phyloP scores from a whole-genome alignment of 306 rosid genomes.

The Luffa acutangula region DNA sequence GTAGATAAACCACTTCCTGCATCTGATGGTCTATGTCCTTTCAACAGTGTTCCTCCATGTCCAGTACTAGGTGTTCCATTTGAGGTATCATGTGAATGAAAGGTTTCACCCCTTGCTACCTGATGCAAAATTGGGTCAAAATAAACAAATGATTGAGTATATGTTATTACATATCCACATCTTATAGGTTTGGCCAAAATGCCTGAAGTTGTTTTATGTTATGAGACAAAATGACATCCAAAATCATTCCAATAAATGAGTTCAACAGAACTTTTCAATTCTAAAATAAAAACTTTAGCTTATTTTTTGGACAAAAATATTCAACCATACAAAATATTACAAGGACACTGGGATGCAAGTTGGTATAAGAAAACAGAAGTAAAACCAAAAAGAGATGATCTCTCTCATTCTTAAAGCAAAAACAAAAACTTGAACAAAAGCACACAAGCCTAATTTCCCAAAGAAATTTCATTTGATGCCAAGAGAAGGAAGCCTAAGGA shows the following conservation, averaged over 20 bases:
- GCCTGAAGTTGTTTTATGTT: background rate
- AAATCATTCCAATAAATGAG: background rate
- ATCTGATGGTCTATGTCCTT: slow-evolving; percentile 43
- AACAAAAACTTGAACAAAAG: background rate
- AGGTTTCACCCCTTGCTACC: slow-evolving; percentile 40
- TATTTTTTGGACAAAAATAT: background rate
- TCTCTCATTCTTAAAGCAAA: background rate
- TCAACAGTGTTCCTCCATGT: slow-evolving; percentile 35
- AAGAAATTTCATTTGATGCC: background rate
- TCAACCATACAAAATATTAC: background rate
- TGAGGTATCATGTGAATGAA: slow-evolving; percentile 29
- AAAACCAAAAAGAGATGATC: background rate
- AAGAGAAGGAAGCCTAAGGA: background rate
- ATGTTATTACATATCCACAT: background rate
- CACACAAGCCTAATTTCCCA: background rate
- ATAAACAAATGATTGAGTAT: background rate
- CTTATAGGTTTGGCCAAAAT: background rate
- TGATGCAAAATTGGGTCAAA: slow-evolving; percentile 22
- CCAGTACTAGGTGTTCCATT: slow-evolving; percentile 36
- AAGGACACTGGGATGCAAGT: background rate
- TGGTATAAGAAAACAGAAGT: background rate
- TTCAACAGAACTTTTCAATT: background rate
- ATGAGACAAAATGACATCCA: background rate
- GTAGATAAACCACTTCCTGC: slow-evolving; percentile 60
- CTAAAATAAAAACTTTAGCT: background rate